Percentiles rank a stretch among this genome's conserved stretches.
Conservation (phyloP, 495 filamentous ascomycete species). For the Astrocystis sublimbata region DNA sequence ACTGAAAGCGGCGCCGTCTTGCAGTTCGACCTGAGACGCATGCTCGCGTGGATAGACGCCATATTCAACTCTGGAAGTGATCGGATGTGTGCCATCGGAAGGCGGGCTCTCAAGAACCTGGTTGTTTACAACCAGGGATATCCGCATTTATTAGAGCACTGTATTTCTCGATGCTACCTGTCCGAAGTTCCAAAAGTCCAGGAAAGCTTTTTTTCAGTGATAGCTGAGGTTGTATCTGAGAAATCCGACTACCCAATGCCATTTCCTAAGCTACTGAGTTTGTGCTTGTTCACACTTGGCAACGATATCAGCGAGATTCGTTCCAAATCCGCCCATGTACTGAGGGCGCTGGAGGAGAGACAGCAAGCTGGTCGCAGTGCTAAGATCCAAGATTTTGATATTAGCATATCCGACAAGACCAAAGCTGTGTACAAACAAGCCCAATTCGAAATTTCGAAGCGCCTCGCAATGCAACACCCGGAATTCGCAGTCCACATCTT, state of each 20-base stretch:
- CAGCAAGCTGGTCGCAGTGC: slow-evolving; percentile 71
- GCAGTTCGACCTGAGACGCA: slow-evolving; percentile 86
- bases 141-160: slow-evolving; percentile 78
- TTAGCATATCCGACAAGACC: slow-evolving; percentile 97
- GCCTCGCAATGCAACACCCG: slow-evolving; percentile 82
- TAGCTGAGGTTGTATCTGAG: slow-evolving; percentile 81
- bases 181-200: slow-evolving; percentile 75
- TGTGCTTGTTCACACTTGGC: slow-evolving; percentile 87
- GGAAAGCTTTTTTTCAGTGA: slow-evolving; percentile 94
- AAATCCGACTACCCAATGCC: slow-evolving; percentile 74
- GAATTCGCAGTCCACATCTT: slow-evolving; percentile 91
- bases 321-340: slow-evolving; percentile 82
- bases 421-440: slow-evolving; percentile 96
- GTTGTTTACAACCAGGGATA: slow-evolving; percentile 87
- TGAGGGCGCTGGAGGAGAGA: slow-evolving; percentile 80
- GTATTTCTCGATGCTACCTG: slow-evolving; percentile 85
- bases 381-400: slow-evolving; percentile 94
- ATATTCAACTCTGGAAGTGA: slow-evolving; percentile 91
- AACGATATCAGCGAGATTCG: slow-evolving; percentile 85
- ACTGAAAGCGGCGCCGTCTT: slow-evolving; percentile 80
- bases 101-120: slow-evolving; percentile 84
- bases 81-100: slow-evolving; percentile 87
- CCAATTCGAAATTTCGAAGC: slow-evolving; percentile 92
- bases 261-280: slow-evolving; percentile 86
- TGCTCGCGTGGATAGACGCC: slow-evolving; percentile 91